A percentile compares a stretch with the other conserved stretches of the same genome.
phyloP scores from a whole-genome alignment of 495 filamentous ascomycete genomes.

The Penicillium longicatenatum region DNA sequence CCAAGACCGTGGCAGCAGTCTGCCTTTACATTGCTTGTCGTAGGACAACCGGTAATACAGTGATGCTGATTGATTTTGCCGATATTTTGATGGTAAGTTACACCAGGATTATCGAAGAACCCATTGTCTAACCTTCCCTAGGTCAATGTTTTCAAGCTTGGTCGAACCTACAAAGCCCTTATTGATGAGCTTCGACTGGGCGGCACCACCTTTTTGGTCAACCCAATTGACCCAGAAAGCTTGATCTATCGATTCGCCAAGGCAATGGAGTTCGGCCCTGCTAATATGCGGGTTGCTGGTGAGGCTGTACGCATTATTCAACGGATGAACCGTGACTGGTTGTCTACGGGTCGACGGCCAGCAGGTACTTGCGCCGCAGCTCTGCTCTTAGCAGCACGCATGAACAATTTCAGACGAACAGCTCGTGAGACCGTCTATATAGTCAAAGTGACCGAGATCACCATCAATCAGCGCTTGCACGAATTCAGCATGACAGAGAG shows the following conservation, averaged over 20 bases:
- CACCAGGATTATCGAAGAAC: not conserved
- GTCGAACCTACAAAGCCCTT: conserved; percentile 77
- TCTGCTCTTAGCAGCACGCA: conserved; percentile 89
- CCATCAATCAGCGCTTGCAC: conserved; percentile 82
- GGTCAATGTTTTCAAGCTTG: conserved; percentile 88
- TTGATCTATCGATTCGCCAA: conserved; percentile 86
- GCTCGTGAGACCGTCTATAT: conserved; percentile 93
- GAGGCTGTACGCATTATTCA: conserved; percentile 83
- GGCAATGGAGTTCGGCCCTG: conserved; percentile 82
- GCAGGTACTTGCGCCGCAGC: conserved; percentile 94
- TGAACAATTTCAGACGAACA: conserved; percentile 94
- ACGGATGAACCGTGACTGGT: conserved; percentile 95
- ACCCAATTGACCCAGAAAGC: conserved; percentile 74
- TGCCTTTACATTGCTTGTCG: conserved; percentile 88
- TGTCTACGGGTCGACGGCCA: conserved; percentile 87
- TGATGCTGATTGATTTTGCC: conserved; percentile 93
- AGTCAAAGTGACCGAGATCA: conserved; percentile 90
- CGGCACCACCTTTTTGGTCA: conserved; percentile 51
- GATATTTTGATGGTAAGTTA: conserved; percentile 62
- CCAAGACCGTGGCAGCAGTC: conserved; percentile 77
- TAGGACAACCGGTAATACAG: conserved; percentile 57
- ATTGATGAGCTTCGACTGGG: conserved; percentile 62
- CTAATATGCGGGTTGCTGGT: conserved; percentile 76
- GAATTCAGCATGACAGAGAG: conserved; percentile 86
- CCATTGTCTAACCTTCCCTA: conserved; percentile 3